Base-by-base conservation (phyloP, 768 basidiomycete species). In the Psilocybe subaeruginosa region DNA sequence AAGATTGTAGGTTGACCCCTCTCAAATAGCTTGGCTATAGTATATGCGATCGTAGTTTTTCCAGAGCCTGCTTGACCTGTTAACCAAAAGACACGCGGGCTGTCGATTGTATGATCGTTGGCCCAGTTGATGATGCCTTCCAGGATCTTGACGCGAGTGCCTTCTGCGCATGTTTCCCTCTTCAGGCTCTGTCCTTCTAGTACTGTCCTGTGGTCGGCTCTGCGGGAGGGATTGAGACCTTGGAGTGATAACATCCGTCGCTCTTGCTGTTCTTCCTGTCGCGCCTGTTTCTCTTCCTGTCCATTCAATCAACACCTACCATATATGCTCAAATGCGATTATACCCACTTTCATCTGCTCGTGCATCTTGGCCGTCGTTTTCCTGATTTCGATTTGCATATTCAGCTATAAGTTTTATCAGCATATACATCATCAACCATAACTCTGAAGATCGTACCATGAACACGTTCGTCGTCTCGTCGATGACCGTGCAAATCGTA, bases 1-100 rank as follows among this genome's bases (percentile, higher is more conserved):
- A 59, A 19, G 11, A 53, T 9, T 29, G 19, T 53, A 23, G 37
- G 14, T 9, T 45, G 39, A 3, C 5, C 37, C 14, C 19, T n/a
- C 35, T 51, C 49, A 33, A 62, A 57, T 33, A 16, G 35, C 19
- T 50, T 48, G 5, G 54, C 35, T 16, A 62, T 58, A 23, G 61
- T 63, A 54, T 58, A 63, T 4, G 61, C 56, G 19, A 63, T 49
- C 3, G 61, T 63, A 8, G 41, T 63, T 29, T 63, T 63, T 6
- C 61, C 61, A 17, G 57, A 63, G 2, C 61, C 61, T 39, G 56
- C 61, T 12, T 62, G 61, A 17, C 61, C 61, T 19, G 39, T 51
- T 19, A 62, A 49, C 61, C 61, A 62, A 48, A 41, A 62, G 49
- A 62, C 48, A 7, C 11, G 37, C 16, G 48, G 61, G 37, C 61